Evolutionary conservation across 768 basidiomycete species (phyloP).

Genomic region (Hirschioporus abietinus): DNA sequence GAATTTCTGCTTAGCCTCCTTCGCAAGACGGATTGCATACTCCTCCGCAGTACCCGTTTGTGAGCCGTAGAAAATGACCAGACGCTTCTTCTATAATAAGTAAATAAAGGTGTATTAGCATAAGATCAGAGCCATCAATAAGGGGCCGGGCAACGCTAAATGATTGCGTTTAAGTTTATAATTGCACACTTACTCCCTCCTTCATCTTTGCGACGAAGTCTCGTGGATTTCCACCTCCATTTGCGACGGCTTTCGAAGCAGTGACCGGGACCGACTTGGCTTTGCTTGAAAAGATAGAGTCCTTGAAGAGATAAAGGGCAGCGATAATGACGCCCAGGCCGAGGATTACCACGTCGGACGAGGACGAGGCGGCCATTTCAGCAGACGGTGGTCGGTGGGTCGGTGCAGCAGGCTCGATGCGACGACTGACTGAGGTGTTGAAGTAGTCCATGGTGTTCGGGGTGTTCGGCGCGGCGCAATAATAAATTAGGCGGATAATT

Average conservation of each 20-base stretch:
- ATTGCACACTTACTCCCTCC: constrained; percentile 60
- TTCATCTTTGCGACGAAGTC: constrained; percentile 96
- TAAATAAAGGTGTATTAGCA: constrained; percentile 5
- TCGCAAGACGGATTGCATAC: constrained; percentile 94
- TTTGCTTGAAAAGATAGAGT: constrained; percentile 70
- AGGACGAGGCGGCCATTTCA: constrained; percentile 53
- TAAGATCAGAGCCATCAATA: constrained; percentile 2
- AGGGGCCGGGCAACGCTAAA: constrained; percentile 5
- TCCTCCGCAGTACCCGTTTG: constrained; percentile 99
- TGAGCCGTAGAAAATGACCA: constrained; percentile 97
- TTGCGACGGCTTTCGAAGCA: constrained; percentile 36
- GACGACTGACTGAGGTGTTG: not conserved
- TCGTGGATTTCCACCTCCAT: constrained; percentile 81
- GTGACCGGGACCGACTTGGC: constrained; percentile 48
- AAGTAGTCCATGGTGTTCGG: constrained; percentile 1
- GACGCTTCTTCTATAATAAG: constrained; percentile 77
- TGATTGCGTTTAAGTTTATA: not conserved
- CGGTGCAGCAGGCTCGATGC: not conserved
- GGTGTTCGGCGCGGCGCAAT: not conserved
- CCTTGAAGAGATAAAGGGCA: constrained; percentile 76
- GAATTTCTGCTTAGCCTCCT: constrained; percentile 95
- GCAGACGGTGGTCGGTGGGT: not conserved
- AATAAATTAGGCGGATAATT: constrained; percentile 1
- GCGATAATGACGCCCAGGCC: constrained; percentile 71
- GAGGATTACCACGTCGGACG: constrained; percentile 71